Evolutionary conservation across 495 filamentous ascomycete genomes (phyloP).

Genomic region (Letharia columbiana): DNA sequence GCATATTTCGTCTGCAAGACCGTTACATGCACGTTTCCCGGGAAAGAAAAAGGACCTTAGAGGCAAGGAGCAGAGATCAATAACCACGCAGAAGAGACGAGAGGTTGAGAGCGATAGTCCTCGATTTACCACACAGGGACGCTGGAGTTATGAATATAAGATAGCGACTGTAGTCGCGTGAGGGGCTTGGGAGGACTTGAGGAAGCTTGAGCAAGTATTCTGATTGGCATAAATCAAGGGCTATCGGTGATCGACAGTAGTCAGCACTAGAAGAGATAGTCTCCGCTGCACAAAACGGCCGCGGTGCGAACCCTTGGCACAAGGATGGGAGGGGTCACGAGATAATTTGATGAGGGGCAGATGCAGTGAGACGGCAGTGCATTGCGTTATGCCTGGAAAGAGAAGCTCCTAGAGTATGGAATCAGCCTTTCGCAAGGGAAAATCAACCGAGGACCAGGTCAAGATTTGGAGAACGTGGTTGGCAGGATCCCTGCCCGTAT

Average conservation of each 20-base stretch:
- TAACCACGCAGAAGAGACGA: background rate
- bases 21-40: background rate
- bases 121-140: background rate
- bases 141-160: background rate
- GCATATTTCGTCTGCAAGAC: background rate
- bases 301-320: background rate
- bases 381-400: background rate
- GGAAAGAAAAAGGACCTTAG: background rate
- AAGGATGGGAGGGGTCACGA: background rate
- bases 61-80: background rate
- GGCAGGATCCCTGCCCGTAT: too few relatives aligned
- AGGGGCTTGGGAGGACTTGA: background rate
- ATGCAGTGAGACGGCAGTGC: background rate
- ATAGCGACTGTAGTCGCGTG: background rate
- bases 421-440: too few relatives aligned
- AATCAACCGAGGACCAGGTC: too few relatives aligned
- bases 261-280: conserved; percentile 9
- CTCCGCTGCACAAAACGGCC: conserved; percentile 7
- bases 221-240: background rate
- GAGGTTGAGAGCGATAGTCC: background rate
- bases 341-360: background rate
- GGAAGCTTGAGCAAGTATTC: background rate
- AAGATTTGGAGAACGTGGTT: too few relatives aligned
- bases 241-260: conserved; percentile 1
- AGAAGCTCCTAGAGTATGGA: background rate